Base-by-base conservation (phyloP, 306 rosid species). In the Vicia sativa region DNA sequence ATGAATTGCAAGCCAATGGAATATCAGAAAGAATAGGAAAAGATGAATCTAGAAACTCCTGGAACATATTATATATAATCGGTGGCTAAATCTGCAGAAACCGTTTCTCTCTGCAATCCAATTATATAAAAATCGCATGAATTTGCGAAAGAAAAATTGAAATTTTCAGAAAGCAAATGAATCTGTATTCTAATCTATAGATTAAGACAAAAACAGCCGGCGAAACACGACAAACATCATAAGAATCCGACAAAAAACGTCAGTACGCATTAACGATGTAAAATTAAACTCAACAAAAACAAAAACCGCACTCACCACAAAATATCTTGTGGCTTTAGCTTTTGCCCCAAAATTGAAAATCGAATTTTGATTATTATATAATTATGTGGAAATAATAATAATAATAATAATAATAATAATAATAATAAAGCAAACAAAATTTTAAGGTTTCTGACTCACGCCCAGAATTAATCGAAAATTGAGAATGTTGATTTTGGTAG, bases 161-260 rank as follows among this genome's bases (percentile, higher is more conserved):
- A 71, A 71, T 15, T 44, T 46, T 2, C 34, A 49, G 38, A 34
- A 65, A 65, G 43, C 11, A 49, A 77, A 59, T 65, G 28, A 65
- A 65, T 64, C 14, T 55, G 62, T 38, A 56, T 19, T 31, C 18
- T 12, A 55, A 4, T 52, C 39, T 63, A 41, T 19, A 48, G 52
- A 77, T 29, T 69, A 28, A 25, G 81, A 77, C 65, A 68, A 67
- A 68, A 68, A 70, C 16, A 29, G 80, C 73, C 74, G 70, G 68
- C 74, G 12, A 67, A 48, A 71, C 23, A 74, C 76, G 89, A 84
- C 84, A 75, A 16, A 68, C 74, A 68, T 53, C 79, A 72, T n/a
- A 44, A 62, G 60, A 59, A 56, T 56, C 9, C 45, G 77, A 75
- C 77, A 73, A 81, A 64, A 64, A 57, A 26, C 52, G 68, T 49